Evolutionary conservation across 345 rosid genomes (phyloP).

Genomic region (Camelina hispida): DNA sequence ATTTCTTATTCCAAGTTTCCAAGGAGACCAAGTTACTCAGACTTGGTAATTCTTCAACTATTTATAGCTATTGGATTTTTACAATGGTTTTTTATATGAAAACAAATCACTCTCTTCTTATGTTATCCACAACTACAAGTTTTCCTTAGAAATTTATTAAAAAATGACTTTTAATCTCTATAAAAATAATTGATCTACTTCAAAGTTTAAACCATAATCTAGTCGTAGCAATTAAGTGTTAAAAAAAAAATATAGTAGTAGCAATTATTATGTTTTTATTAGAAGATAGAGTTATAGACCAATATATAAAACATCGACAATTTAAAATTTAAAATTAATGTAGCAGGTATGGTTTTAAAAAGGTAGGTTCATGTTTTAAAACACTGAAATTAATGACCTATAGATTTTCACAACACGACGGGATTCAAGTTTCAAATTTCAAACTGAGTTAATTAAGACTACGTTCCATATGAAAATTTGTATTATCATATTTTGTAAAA

Average conservation of each 20-base stretch:
- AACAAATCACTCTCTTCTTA: not conserved
- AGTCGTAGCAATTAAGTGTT: too few species aligned
- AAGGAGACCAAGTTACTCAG: conserved; percentile 6
- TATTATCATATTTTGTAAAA: too few species aligned
- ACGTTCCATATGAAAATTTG: not conserved
- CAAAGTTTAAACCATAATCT: too few species aligned
- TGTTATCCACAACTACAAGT: conserved; percentile 7
- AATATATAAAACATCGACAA: not conserved
- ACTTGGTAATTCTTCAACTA: not conserved
- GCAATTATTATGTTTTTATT: too few species aligned
- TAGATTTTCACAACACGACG: too few species aligned
- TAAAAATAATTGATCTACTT: too few species aligned
- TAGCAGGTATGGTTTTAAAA: not conserved
- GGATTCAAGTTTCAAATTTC: not conserved
- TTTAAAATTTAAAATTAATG: not conserved
- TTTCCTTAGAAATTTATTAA: not conserved
- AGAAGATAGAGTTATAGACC: too few species aligned
- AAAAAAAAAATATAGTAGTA: too few species aligned
- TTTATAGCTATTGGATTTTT: conserved; percentile 1
- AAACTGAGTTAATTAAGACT: not conserved
- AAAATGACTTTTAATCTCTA: not conserved
- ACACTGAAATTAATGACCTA: not conserved
- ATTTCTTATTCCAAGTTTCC: not conserved
- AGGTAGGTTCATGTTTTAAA: conserved; percentile 2
- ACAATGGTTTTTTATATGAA: not conserved